Base-by-base conservation (phyloP, 2,329 filamentous ascomycete genomes). In the Paraphaeosphaeria sporulosa region DNA sequence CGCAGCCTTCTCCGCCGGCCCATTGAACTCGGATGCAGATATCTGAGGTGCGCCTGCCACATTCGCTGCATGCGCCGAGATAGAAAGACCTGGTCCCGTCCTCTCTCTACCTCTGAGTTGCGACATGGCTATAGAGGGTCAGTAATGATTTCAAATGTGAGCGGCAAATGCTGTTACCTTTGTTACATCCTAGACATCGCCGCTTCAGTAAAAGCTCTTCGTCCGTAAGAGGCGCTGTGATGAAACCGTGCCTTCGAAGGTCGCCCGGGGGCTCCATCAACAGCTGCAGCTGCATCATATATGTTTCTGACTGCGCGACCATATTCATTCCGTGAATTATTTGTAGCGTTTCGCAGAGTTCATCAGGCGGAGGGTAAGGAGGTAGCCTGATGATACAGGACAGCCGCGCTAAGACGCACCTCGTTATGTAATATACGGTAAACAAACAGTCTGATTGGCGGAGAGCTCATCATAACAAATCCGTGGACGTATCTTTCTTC, bases 151-250 rank as follows among this genome's bases (percentile, higher is more conserved):
- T 5, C 19, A 10, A 2, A 23, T 40, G 38, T n/a, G 38, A 40
- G 15, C 7, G 17, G 17, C 15, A n/a, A n/a, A 40, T n/a, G 17
- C 30, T 32, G 30, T 23, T 34, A 66, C 65, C 55, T 57, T 65
- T 64, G 19, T 56, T 58, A 34, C 65, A 68, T 13, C 46, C 43
- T 17, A 23, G 49, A 36, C 65, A 68, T 34, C 59, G 58, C 19
- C 59, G 59, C 50, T 65, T 65, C 50, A 49, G 12, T 3, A 60
- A 25, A 23, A 68, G 51, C 7, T 66, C 62, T 21, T 54, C 57
- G 12, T 55, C 55, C 23, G 59, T 60, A 9, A 68, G 54, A 12
- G 48, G 60, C 27, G 58, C 36, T 0, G 53, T 44, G 12, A 55
- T 30, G 19, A 64, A 65, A 15, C 62, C 65, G n/a, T 68, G 54